Base-by-base conservation (phyloP, 139 green algal species). In the Edaphochlamys debaryana region DNA sequence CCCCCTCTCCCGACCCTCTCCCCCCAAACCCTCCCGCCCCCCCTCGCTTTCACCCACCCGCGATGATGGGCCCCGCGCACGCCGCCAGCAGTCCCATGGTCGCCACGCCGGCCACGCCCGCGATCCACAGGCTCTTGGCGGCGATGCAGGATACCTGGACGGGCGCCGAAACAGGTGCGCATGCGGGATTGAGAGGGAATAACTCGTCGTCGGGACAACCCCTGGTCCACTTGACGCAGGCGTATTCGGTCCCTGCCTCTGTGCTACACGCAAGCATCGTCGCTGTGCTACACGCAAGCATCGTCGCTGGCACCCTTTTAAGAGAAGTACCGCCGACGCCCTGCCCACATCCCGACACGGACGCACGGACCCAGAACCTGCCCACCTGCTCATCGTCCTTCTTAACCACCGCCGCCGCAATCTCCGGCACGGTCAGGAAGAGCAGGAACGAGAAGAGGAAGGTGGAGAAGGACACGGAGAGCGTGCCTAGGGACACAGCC, bases 381-480 rank as follows among this genome's bases (percentile, higher is more conserved):
- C 63, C 64, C n/a, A 87, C 88, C 88, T 90, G 75, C 29, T 79
- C 58, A 4, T 70, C 36, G 66, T 84, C 22, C 20, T 81, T 85
- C 38, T 85, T 72, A 0, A 84, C 88, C n/a, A 90, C 69, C 22
- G 92, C 92, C 29, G 77, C 86, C 15, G 91, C 92, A 17, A 95
- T 88, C 40, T 89, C 86, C 4, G 92, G 91, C 5, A 89, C 91
- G 8, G 89, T 94, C 23, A 94, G 86, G 67, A 94, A 92, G 13
- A 93, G 80, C 69, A 95, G 67, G 73, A 95, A 95, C 27, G 74
- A 87, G 75, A 94, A 95, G 19, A 94, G 79, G 38, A 92, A 93
- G 7, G 82, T 92, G 45, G 37, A 80, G 36, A 94, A 91, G 32
- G 89, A 90, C 36, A 92, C 87, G 0, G 89, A 70, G 2, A 94